A percentile compares a stretch with the other conserved stretches of the same genome.
Conservation (phyloP, 2,329 filamentous ascomycete genomes). For the Paecilomyces variotii region DNA sequence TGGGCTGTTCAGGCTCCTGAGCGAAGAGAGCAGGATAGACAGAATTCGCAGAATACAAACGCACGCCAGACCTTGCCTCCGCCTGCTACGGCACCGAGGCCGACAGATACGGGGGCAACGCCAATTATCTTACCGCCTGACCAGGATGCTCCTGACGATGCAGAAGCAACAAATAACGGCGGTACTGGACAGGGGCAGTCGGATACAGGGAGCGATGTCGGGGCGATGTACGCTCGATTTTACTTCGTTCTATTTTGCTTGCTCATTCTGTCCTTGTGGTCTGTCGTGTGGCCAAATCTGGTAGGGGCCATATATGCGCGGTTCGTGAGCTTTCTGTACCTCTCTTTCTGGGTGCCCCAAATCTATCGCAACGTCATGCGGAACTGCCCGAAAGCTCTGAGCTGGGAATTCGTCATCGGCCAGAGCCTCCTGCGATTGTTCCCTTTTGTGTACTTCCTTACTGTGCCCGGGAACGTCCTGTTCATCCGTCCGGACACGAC, state of each 20-base stretch:
- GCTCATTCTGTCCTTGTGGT: constrained; percentile 53
- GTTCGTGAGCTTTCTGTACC: constrained; percentile 61
- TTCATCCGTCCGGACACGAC: constrained; percentile 62
- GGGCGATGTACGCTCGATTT: constrained; percentile 54
- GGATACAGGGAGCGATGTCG: constrained; percentile 41
- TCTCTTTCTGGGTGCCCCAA: constrained; percentile 89
- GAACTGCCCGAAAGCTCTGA: constrained; percentile 84
- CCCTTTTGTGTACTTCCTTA: constrained; percentile 81
- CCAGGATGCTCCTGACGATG: constrained; percentile 43
- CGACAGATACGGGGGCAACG: constrained; percentile 41
- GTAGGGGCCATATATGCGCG: constrained; percentile 51
- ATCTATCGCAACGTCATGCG: constrained; percentile 83
- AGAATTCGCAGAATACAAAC: constrained; percentile 16
- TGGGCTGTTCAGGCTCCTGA: constrained; percentile 52
- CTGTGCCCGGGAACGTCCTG: constrained; percentile 68
- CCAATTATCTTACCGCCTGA: constrained; percentile 54
- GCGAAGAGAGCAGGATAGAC: constrained; percentile 27
- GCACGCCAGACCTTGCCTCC: constrained; percentile 37
- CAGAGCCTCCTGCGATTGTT: constrained; percentile 70
- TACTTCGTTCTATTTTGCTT: constrained; percentile 52
- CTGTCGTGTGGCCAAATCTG: constrained; percentile 47
- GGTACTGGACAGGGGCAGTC: constrained; percentile 24
- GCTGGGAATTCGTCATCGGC: constrained; percentile 82
- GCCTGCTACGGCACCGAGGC: constrained; percentile 41
- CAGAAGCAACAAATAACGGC: constrained; percentile 23